Conservation (phyloP, 352 stramenopile species). For the Peronospora tabacina region DNA sequence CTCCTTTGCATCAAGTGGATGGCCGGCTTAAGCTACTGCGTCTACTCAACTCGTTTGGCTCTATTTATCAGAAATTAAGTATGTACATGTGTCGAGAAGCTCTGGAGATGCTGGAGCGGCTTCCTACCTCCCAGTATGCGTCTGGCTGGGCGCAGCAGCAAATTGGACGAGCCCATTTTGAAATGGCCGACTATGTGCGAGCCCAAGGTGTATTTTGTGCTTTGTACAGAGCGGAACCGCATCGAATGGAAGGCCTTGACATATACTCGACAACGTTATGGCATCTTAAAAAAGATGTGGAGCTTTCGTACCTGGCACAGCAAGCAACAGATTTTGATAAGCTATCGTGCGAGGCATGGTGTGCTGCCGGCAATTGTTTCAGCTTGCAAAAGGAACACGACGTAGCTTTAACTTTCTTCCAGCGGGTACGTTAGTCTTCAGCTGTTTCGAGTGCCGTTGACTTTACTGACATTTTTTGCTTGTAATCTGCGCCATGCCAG, state of each 20-base stretch:
- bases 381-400: slow-evolving; percentile 97
- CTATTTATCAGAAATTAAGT: slow-evolving; percentile 64
- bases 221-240: slow-evolving; percentile 87
- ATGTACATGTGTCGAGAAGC: slow-evolving; percentile 81
- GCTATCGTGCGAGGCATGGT: slow-evolving; percentile 91
- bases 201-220: slow-evolving; percentile 82
- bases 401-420: slow-evolving; percentile 93
- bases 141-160: slow-evolving; percentile 94
- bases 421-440: slow-evolving; percentile 49
- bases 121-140: slow-evolving; percentile 78
- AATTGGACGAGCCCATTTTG: slow-evolving; percentile 91
- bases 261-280: slow-evolving; percentile 94
- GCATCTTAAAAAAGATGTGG: slow-evolving; percentile 96
- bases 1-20: slow-evolving; percentile 4
- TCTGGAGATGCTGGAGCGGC: slow-evolving; percentile 78
- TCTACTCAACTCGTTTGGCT: slow-evolving; percentile 60
- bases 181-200: slow-evolving; percentile 92
- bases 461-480: slow-evolving; percentile 1
- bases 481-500: slow-evolving; percentile 11
- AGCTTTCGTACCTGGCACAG: slow-evolving; percentile 94
- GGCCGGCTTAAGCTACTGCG: slow-evolving; percentile 38
- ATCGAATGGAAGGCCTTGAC: slow-evolving; percentile 92
- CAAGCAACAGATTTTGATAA: slow-evolving; percentile 91
- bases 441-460: slow-evolving; percentile 3
- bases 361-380: slow-evolving; percentile 96